Evolutionary conservation across 495 filamentous ascomycete species (phyloP), one percentile per base, ranked within the genome.

Genomic region (Sordaria brevicollis): DNA sequence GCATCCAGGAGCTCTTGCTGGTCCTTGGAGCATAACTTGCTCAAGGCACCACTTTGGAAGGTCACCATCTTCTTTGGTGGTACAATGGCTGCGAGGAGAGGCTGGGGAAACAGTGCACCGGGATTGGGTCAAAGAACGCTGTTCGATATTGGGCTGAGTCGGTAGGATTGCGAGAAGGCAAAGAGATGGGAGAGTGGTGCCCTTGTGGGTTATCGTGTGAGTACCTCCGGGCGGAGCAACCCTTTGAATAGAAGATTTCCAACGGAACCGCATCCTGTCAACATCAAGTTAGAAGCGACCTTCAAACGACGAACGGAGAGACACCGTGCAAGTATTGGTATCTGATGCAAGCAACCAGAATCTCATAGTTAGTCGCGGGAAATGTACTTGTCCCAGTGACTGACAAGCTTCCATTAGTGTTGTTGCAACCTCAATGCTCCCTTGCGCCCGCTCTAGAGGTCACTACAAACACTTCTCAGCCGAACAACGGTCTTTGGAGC

Each of bases 1-100:
- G 81, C 81, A 71, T 91, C 84, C 19, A 90, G 76, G 3, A 87
- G 79, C 10, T 77, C 71, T 5, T 75, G 77, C n/a, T 82, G 80
- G 69, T 82, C 81, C 35, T 78, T 70, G 15, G 80, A 82, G 69
- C 79, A 78, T 17, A 81, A 73, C 36, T 70, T 75, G 73, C 71
- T 76, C 71, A 76, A 21, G 35, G 67, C 37, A 34, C 74, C 71
- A 62, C 38, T 77, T 5, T 43, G 39, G 39, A 43, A 43, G 39
- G 39, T 19, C 10, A 43, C 39, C 39, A 43, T 43, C 17, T n/a
- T 43, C 39, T 43, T 43, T 8, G 39, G 39, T n/a, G n/a, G n/a
- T 7, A 43, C 39, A 0, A n/a, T 21, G 39, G 10, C 21, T 4
- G 39, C 21, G n/a, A n/a, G 39, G n/a, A 21, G 39, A 21, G 39